These are phyloP conservation scores for Chaetomidium leptoderma DNA, from an alignment of 495 filamentous ascomycete species.

Conservation along the genomic window DNA sequence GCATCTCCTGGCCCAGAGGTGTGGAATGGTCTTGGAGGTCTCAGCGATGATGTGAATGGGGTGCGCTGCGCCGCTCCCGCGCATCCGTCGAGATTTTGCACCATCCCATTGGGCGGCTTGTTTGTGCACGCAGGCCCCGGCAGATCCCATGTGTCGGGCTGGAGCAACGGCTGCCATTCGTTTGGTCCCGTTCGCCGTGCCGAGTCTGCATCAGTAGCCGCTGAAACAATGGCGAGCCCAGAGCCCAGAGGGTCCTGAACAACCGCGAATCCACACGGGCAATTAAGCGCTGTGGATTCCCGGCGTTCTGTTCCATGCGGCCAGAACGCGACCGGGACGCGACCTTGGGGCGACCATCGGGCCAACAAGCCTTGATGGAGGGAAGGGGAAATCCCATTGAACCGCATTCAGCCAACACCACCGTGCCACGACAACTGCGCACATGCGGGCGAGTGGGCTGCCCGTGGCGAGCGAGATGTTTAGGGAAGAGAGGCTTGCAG, in stretches of 20 bases:
- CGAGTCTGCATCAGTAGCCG: conserved; percentile 8
- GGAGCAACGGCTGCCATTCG: conserved; percentile 6
- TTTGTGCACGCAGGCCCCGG: not conserved
- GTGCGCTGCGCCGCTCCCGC: not conserved
- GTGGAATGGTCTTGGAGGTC: not conserved
- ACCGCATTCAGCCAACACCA: not conserved
- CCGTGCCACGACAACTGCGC: not conserved
- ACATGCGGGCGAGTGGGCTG: too few species aligned
- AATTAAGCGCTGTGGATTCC: conserved; percentile 5
- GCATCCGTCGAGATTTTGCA: not conserved
- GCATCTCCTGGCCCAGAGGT: not conserved
- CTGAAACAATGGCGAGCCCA: conserved; percentile 7
- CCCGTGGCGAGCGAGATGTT: too few species aligned
- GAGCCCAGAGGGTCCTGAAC: too few species aligned
- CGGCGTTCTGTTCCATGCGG: not conserved
- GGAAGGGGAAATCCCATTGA: too few species aligned
- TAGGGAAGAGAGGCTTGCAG: not conserved
- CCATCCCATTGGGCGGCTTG: not conserved
- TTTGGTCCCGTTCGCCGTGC: not conserved
- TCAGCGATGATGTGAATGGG: not conserved
- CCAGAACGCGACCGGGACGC: not conserved
- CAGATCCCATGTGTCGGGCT: not conserved
- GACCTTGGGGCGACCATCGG: not conserved
- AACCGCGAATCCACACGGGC: not conserved
- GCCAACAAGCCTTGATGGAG: not conserved